Base-by-base conservation (phyloP, 1,284 basidiomycete genomes). In the Dichomitus squalens region DNA sequence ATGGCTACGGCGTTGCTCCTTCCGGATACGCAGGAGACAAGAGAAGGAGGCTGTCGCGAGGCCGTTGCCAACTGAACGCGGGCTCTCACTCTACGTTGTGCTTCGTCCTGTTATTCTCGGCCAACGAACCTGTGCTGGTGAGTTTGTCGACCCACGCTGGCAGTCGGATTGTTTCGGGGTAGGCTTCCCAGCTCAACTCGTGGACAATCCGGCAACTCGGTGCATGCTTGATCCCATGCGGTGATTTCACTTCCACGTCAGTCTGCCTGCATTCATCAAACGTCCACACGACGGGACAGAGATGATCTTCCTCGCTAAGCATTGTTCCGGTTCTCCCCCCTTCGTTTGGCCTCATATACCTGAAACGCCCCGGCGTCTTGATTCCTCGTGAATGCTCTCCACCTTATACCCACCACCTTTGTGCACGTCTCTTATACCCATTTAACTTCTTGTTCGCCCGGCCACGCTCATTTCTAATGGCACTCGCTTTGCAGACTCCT, bases 401-500 rank as follows among this genome's bases (percentile, higher is more conserved):
- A 34, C 27, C 51, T 43, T 55, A 55, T 55, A 55, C 61, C 53
- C 53, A 31, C 29, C 29, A 31, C 11, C 29, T 31, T 31, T 31
- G 6, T 31, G 5, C 29, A 31, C 29, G 29, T 29, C 47, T 33
- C 3, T 31, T 47, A 31, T 20, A 31, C 18, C 7, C 29, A 47
- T 20, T 44, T n/a, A 12, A 31, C 29, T 31, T 31, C 29, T 31
- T 11, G 47, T 48, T 38, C 29, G 39, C 52, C 39, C 14, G 8
- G 36, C 46, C 44, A 36, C 53, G 33, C 48, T 50, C 53, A 16
- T 59, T 58, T 52, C 16, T 41, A n/a, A 68, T 67, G 64, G 44
- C 65, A 38, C 55, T 59, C 38, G 56, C 58, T 18, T 58, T 67
- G 11, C 51, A 63, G 8, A 52, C 64, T n/a, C 53, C 64, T 3